Percentiles rank a stretch among this genome's conserved stretches.
Conservation (phyloP, 208 protist genomes). For the Spongospora subterranea region DNA sequence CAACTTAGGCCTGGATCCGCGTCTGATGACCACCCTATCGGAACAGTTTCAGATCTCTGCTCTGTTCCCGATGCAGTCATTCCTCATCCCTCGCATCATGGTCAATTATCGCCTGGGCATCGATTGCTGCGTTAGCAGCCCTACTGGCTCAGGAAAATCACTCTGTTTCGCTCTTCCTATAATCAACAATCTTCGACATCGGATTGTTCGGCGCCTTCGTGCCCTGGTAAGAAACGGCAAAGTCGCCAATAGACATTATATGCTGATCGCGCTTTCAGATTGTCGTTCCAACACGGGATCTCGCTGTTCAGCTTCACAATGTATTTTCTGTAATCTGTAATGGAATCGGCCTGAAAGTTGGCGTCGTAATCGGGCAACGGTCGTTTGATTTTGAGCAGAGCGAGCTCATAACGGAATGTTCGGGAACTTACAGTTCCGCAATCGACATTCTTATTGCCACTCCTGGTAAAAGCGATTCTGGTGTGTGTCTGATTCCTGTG, state of each 20-base stretch:
- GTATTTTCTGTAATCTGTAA: not conserved
- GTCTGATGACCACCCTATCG: not conserved
- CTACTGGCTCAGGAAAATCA: constrained; percentile 18
- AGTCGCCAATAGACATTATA: not conserved
- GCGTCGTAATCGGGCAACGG: not conserved
- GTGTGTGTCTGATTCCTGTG: constrained; percentile 4
- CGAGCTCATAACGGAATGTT: no score
- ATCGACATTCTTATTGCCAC: no score
- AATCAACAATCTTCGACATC: not conserved
- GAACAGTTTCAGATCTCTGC: not conserved
- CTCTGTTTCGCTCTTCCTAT: constrained; percentile 35
- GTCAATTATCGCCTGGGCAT: not conserved
- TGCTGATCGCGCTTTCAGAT: not conserved
- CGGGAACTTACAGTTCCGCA: no score
- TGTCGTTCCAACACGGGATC: constrained; percentile 60
- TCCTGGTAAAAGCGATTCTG: no score
- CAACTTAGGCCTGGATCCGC: not conserved
- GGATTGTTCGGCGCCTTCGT: constrained; percentile 52
- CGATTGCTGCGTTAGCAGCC: constrained; percentile 29
- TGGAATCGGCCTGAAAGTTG: not conserved
- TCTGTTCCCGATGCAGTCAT: constrained; percentile 43
- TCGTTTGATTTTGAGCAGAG: constrained; percentile 30
- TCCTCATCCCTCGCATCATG: not conserved
- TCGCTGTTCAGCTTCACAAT: constrained; percentile 29
- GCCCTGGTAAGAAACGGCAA: constrained; percentile 14